Evolutionary conservation across 345 rosid species (phyloP), one percentile per base, ranked within the genome.

Genomic region (Zanthoxylum bungeanum): DNA sequence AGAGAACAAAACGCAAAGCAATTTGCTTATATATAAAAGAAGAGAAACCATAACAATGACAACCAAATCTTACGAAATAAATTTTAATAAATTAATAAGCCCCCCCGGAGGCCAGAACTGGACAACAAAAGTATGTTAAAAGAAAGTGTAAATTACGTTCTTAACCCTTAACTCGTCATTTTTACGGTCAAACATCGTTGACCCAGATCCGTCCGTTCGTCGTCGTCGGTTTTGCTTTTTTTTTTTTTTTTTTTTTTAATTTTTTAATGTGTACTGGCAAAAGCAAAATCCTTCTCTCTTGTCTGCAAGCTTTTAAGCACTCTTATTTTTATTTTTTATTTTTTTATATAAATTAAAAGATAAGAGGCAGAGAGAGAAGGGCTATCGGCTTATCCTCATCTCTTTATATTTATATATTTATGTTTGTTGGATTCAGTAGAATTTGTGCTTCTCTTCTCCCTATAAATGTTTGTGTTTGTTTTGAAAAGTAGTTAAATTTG

Each of bases 121-220:
- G 27, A 44, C 49, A 44, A 44, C 12, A 44, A 14, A 44, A 44
- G 16, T n/a, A n/a, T 44, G 3, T n/a, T n/a, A 44, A 44, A 42
- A 37, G n/a, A n/a, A n/a, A n/a, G n/a, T 22, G 44, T 31, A 1
- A 66, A 70, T 83, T 80, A 81, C 85, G 25, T 60, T 64, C 55
- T 56, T 78, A n/a, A 0, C 81, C 81, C 50, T 73, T 39, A 3
- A 49, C 79, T 64, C 80, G 79, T 78, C 77, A 76, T 58, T 69
- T 70, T 6, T 70, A 21, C 56, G 86, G 89, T 88, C 90, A 91
- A 85, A 75, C 73, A 24, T 16, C 70, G 83, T 80, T 85, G 90
- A 91, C 91, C 85, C 57, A 70, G 77, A 79, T 70, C 82, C 81
- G 55, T 33, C 61, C 27, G 59, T 55, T 73, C 76, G 72, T 66